Base-by-base conservation (phyloP, 2,329 filamentous ascomycete species). In the Falciphora oryzae region DNA sequence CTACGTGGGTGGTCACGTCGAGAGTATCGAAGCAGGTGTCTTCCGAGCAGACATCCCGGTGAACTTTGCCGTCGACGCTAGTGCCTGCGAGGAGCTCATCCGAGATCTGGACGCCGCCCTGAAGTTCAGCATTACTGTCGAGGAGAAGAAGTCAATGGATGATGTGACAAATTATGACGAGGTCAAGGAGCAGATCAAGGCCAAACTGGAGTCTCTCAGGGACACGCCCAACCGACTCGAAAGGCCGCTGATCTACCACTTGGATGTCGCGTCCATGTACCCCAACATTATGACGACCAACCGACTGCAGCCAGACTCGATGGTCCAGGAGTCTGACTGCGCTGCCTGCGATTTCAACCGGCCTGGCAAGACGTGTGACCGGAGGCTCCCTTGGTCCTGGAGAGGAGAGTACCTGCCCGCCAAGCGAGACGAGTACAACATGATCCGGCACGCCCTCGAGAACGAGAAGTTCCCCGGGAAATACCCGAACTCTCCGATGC, bases 201-300 rank as follows among this genome's bases (percentile, higher is more conserved):
- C 88, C 32, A 86, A 85, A 66, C 78, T 99, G 44, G 80, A 84
- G 63, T 83, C 87, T 67, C 81, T 99, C 63, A 96, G 91, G 75
- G 83, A 88, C 63, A 95, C 89, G 0, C 94, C 95, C 0, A 93
- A 96, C 71, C 85, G 95, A 67, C 87, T 82, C 70, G 95, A 99
- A 75, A 82, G 88, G 58, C 95, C 95, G 5, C 85, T 96, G 38
- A 99, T 99, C 69, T 99, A 99, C 78, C 95, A 99, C 82, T 81
- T 99, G 78, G 95, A 99, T 73, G 96, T 99, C 65, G 95, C 95
- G 25, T 97, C 95, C 66, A 99, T 99, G 95, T 99, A 99, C 75
- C 95, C 95, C 13, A 99, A 99, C 76, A 99, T 99, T 75, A 99
- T 99, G 96, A 99, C 96, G 2, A 99, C 95, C 1, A 99, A 99